Percentiles rank a stretch among this genome's conserved stretches.
Conservation (phyloP, 2,329 filamentous ascomycete species). For the Verticillium tricorpus region DNA sequence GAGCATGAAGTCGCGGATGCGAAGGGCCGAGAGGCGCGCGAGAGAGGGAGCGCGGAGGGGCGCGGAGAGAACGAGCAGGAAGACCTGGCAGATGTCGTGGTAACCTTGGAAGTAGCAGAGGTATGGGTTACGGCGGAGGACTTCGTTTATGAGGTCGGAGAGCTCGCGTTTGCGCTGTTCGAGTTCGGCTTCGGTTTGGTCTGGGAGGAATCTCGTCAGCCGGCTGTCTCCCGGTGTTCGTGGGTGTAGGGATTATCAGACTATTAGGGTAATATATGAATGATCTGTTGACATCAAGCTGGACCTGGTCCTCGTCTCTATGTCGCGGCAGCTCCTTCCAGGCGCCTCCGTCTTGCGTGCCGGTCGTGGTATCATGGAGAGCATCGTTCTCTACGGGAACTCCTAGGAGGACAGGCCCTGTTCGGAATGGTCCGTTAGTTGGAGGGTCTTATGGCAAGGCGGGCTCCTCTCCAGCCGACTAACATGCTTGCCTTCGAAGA, state of each 20-base stretch:
- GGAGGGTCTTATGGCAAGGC: background rate
- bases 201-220: conserved; percentile 32
- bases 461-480: conserved; percentile 31
- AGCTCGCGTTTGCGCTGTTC: conserved; percentile 69
- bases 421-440: background rate
- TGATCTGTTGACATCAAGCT: conserved; percentile 89
- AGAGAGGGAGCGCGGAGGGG: conserved; percentile 56
- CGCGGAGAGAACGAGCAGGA: conserved; percentile 77
- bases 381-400: conserved; percentile 15
- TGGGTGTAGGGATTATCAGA: conserved; percentile 34
- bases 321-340: conserved; percentile 71
- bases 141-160: conserved; percentile 72
- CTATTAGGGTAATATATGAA: conserved; percentile 93
- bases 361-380: conserved; percentile 7
- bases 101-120: conserved; percentile 98
- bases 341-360: conserved; percentile 13
- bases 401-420: conserved; percentile 62
- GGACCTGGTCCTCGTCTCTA: conserved; percentile 83
- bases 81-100: conserved; percentile 95
- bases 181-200: conserved; percentile 65
- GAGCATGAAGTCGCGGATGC: conserved; percentile 97
- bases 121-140: conserved; percentile 75
- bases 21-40: conserved; percentile 78
- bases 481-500: conserved; percentile 73
- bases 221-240: conserved; percentile 13